A percentile compares a stretch with the other conserved stretches of the same genome.
Evolutionary conservation across 768 basidiomycete genomes (phyloP).

Genomic region (Termitomyces sp.): DNA sequence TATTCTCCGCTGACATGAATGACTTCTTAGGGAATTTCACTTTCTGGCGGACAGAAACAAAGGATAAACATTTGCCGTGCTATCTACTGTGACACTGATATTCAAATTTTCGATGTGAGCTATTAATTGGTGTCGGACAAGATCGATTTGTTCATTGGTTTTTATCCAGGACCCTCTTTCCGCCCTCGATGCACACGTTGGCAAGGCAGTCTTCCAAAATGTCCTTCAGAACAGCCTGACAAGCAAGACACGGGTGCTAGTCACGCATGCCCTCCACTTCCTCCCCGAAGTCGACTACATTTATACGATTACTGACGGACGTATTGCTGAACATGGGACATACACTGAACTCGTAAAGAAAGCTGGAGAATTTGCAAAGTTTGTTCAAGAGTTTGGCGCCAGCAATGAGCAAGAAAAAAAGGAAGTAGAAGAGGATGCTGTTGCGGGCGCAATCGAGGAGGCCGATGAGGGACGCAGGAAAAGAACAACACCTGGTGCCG

Average conservation of each 20-base stretch:
- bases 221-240: slow-evolving; percentile 60
- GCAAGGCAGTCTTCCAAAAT: slow-evolving; percentile 81
- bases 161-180: slow-evolving; percentile 65
- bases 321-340: slow-evolving; percentile 75
- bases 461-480: slow-evolving; percentile 28
- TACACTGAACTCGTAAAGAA: slow-evolving; percentile 64
- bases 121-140: background rate
- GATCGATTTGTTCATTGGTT: background rate
- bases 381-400: slow-evolving; percentile 75
- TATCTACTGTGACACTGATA: slow-evolving; percentile 81
- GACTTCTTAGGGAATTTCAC: slow-evolving; percentile 63
- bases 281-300: slow-evolving; percentile 86
- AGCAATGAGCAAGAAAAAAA: slow-evolving; percentile 49
- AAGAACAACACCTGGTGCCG: slow-evolving; percentile 36
- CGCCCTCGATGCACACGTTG: slow-evolving; percentile 92
- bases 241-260: slow-evolving; percentile 80
- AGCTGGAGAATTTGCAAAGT: slow-evolving; percentile 64
- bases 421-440: slow-evolving; percentile 36
- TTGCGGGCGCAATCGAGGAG: slow-evolving; percentile 29
- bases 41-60: slow-evolving; percentile 79
- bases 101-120: slow-evolving; percentile 77
- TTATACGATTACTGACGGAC: slow-evolving; percentile 71
- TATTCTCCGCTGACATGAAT: background rate
- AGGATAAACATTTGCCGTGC: slow-evolving; percentile 83
- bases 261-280: slow-evolving; percentile 91